Percentiles rank a stretch among this genome's conserved stretches.
Evolutionary conservation across 2,329 filamentous ascomycete species (phyloP).

Genomic region (Fusarium piperis): DNA sequence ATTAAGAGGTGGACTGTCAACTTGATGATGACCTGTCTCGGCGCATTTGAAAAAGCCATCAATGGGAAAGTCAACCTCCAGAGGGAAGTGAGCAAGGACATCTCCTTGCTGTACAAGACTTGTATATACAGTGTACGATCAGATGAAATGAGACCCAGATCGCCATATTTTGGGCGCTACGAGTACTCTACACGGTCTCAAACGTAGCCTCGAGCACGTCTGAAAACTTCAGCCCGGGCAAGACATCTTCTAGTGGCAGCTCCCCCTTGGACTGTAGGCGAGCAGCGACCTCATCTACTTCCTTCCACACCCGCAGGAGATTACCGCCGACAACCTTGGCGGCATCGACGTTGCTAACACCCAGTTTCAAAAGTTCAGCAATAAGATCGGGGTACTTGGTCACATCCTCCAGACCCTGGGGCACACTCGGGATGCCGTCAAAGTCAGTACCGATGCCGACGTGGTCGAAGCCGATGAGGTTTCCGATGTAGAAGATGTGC

Average conservation of each 20-base stretch:
- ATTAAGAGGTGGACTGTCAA: not conserved
- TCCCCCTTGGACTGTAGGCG: slow-evolving; percentile 69
- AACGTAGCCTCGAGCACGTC: slow-evolving; percentile 1
- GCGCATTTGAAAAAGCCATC: not conserved
- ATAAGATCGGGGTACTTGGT: slow-evolving; percentile 84
- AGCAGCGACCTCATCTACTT: slow-evolving; percentile 77
- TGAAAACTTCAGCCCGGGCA: slow-evolving; percentile 26
- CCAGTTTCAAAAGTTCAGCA: slow-evolving; percentile 75
- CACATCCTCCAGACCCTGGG: slow-evolving; percentile 84
- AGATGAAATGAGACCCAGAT: slow-evolving; percentile 28
- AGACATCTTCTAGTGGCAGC: slow-evolving; percentile 64
- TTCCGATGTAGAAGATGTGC: slow-evolving; percentile 85
- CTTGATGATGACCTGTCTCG: not conserved
- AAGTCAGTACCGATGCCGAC: slow-evolving; percentile 92
- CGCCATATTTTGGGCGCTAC: not conserved
- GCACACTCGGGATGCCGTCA: slow-evolving; percentile 76
- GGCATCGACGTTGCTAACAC: slow-evolving; percentile 78
- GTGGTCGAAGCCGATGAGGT: slow-evolving; percentile 84
- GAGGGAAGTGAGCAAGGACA: slow-evolving; percentile 3
- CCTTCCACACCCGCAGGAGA: slow-evolving; percentile 83
- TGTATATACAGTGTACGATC: slow-evolving; percentile 47
- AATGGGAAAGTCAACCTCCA: not conserved
- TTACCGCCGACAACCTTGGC: slow-evolving; percentile 83
- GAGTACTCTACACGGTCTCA: slow-evolving; percentile 1
- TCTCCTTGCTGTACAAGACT: slow-evolving; percentile 43